Evolutionary conservation across 441 rosid species (phyloP).

Genomic region (Isatis lusitanica): DNA sequence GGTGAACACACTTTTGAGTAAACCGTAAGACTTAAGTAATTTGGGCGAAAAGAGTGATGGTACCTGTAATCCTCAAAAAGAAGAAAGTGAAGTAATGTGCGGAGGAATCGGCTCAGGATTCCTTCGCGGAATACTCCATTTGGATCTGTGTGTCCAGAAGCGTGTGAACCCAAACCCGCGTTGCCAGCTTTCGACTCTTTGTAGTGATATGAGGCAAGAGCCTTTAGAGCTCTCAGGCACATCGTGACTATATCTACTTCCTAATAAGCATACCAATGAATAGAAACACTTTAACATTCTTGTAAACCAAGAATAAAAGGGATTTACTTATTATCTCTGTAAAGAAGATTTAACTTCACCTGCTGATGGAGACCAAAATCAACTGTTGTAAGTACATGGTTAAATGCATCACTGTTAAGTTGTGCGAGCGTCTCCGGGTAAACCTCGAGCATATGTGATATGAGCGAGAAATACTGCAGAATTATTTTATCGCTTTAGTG

Average conservation of each 20-base stretch:
- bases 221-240: conserved; percentile 88
- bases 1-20: background rate
- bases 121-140: conserved; percentile 71
- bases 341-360: conserved; percentile 45
- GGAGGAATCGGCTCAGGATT: conserved; percentile 73
- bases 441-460: conserved; percentile 94
- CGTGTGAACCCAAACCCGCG: conserved; percentile 71
- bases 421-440: conserved; percentile 90
- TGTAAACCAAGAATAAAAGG: conserved; percentile 8
- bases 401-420: conserved; percentile 70
- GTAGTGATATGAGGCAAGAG: conserved; percentile 89
- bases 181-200: conserved; percentile 68
- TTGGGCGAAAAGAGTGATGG: conserved; percentile 1
- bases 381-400: conserved; percentile 78
- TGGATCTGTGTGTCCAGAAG: conserved; percentile 50
- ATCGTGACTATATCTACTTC: conserved; percentile 84
- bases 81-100: conserved; percentile 69
- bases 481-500: conserved; percentile 13
- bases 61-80: conserved; percentile 97
- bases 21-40: background rate
- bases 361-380: conserved; percentile 94
- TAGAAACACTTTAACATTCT: background rate
- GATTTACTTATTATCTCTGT: background rate
- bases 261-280: conserved; percentile 37
- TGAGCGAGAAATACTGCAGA: conserved; percentile 78